Evolutionary conservation across 192 early-diverging fungal species (phyloP).

Genomic region (Coemansia furcata): DNA sequence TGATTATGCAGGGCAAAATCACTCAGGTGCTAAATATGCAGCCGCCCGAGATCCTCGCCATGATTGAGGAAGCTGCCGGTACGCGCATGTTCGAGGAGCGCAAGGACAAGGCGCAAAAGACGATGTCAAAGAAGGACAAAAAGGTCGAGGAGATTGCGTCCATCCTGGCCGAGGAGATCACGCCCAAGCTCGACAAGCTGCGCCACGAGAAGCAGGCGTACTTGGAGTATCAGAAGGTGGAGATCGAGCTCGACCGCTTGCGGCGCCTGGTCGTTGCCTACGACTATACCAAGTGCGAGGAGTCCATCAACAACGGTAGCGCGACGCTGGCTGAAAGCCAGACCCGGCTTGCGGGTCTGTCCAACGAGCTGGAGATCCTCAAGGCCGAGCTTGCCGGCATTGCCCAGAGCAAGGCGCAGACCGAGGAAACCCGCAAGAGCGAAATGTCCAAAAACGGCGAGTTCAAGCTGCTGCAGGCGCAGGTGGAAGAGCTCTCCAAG

Average conservation of each 20-base stretch:
- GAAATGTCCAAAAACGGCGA: constrained; percentile 62
- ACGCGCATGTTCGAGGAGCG: constrained; percentile 99
- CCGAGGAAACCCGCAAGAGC: constrained; percentile 44
- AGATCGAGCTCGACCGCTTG: constrained; percentile 83
- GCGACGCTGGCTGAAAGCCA: constrained; percentile 28
- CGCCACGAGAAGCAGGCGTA: constrained; percentile 82
- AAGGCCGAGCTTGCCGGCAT: constrained; percentile 66
- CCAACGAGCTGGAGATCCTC: constrained; percentile 52
- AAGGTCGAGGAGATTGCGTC: constrained; percentile 89
- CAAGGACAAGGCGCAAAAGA: constrained; percentile 91
- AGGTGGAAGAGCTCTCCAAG: constrained; percentile 74
- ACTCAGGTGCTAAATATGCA: constrained; percentile 99
- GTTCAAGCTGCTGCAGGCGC: constrained; percentile 68
- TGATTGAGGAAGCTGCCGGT: constrained; percentile 99
- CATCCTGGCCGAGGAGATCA: constrained; percentile 85
- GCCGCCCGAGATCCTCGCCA: constrained; percentile 88
- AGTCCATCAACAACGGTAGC: constrained; percentile 50
- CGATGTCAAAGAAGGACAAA: constrained; percentile 93
- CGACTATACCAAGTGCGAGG: constrained; percentile 76
- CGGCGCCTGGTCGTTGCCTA: constrained; percentile 79
- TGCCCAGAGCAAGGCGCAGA: constrained; percentile 56
- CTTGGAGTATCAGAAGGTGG: constrained; percentile 91
- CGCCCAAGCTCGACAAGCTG: constrained; percentile 87
- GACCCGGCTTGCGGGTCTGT: constrained; percentile 35
- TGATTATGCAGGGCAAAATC: constrained; percentile 99